Percentiles rank a stretch among this genome's conserved stretches.
phyloP scores from a whole-genome alignment of 23 red algal species.

The Cyanidioschyzon merolae region DNA sequence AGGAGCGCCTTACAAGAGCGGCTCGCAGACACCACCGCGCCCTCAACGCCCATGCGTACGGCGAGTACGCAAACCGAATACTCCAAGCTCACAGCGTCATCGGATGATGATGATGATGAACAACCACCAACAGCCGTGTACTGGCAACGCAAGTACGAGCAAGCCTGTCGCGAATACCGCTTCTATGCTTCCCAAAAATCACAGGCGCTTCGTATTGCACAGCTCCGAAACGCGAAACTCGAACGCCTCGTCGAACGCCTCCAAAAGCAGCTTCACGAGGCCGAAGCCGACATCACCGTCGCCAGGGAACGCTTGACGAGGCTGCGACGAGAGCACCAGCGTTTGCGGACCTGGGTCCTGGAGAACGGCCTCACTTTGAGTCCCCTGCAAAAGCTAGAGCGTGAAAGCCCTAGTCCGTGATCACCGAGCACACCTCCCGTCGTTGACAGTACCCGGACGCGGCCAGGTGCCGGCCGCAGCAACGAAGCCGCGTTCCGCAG shows the following conservation, averaged over 20 bases:
- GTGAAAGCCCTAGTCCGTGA: too few relatives aligned
- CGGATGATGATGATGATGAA: not conserved
- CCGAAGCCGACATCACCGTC: not conserved
- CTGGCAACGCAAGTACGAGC: not conserved
- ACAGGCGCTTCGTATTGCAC: not conserved
- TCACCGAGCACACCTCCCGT: too few relatives aligned
- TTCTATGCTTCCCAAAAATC: not conserved
- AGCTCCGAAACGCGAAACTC: not conserved
- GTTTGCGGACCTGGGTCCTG: not conserved
- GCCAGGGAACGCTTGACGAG: not conserved
- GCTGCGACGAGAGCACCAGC: not conserved
- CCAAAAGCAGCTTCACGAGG: not conserved
- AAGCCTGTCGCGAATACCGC: not conserved
- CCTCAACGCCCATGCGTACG: not conserved
- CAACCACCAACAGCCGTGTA: not conserved
- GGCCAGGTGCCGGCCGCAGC: too few relatives aligned
- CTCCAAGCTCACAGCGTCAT: not conserved
- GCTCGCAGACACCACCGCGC: not conserved
- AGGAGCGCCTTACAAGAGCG: not conserved
- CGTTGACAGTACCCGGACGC: too few relatives aligned
- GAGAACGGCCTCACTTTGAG: not conserved
- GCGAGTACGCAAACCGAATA: not conserved
- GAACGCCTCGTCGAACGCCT: not conserved
- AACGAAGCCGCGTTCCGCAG: too few relatives aligned
- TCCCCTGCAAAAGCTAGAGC: too few relatives aligned